Evolutionary conservation across 2,329 filamentous ascomycete species (phyloP).

Genomic region (Delphinella strobiligena): DNA sequence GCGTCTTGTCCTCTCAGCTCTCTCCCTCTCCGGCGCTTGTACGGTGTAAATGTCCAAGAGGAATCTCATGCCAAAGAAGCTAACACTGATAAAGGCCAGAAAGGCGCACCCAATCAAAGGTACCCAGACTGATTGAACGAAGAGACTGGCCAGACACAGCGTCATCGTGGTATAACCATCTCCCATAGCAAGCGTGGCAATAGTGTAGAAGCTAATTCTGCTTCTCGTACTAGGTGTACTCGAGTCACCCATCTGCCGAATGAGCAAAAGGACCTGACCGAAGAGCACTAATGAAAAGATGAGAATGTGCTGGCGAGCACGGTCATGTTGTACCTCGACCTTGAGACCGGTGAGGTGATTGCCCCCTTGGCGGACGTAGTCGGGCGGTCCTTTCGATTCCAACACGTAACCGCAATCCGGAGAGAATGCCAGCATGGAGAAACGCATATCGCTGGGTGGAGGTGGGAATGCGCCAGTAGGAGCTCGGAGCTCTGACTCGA

Average conservation of each 20-base stretch:
- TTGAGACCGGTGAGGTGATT: conserved; percentile 46
- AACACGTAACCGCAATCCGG: conserved; percentile 56
- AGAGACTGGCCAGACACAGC: conserved; percentile 43
- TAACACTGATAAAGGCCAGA: conserved; percentile 47
- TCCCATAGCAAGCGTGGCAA: conserved; percentile 48
- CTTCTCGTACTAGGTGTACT: conserved; percentile 53
- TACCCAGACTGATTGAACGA: conserved; percentile 43
- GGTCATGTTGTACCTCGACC: conserved; percentile 37
- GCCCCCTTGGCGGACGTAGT: conserved; percentile 37
- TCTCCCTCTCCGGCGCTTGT: conserved; percentile 39
- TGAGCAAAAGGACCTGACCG: conserved; percentile 43
- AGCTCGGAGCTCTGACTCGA: conserved; percentile 48
- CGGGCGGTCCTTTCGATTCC: conserved; percentile 47
- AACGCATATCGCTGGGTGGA: conserved; percentile 38
- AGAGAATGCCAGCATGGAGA: conserved; percentile 51
- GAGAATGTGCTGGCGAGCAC: conserved; percentile 40
- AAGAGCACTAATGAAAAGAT: conserved; percentile 38
- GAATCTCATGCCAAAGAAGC: conserved; percentile 53
- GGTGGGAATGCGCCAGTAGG: conserved; percentile 46
- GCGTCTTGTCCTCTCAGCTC: conserved; percentile 24
- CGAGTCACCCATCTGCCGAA: conserved; percentile 52
- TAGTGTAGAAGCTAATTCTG: conserved; percentile 51
- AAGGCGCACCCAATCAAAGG: conserved; percentile 45
- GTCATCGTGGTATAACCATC: conserved; percentile 46
- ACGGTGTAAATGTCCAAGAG: conserved; percentile 56